Conservation (phyloP, 148 eudicot genomes). For the Rhododendron molle region DNA sequence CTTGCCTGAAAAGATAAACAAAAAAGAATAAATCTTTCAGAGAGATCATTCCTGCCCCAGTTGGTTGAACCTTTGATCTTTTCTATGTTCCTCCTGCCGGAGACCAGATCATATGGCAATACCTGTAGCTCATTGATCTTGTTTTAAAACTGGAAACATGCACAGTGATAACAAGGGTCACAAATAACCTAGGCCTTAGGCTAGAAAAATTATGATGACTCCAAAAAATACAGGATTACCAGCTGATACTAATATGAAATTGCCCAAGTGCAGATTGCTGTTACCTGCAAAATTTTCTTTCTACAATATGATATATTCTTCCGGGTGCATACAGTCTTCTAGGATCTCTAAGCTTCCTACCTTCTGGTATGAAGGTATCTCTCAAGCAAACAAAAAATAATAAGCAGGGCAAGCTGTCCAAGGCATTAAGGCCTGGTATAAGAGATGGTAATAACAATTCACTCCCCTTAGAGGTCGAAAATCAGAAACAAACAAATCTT, state of each 20-base stretch:
- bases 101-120: background rate
- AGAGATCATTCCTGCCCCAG: background rate
- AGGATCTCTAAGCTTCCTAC: constrained; percentile 73
- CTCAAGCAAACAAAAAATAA: constrained; percentile 76
- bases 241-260: background rate
- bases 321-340: constrained; percentile 95
- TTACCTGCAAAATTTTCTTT: constrained; percentile 93
- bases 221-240: background rate
- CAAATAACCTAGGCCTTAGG: background rate
- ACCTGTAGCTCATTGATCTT: background rate
- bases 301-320: constrained; percentile 89
- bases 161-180: background rate
- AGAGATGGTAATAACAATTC: constrained; percentile 32
- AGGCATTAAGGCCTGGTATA: constrained; percentile 57
- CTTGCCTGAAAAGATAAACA: background rate
- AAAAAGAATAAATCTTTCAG: background rate
- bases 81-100: background rate
- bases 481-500: background rate
- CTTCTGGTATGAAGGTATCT: constrained; percentile 86
- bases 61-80: background rate
- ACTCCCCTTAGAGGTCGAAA: constrained; percentile 23
- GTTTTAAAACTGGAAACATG: background rate
- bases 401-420: constrained; percentile 95
- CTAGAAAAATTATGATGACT: background rate
- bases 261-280: background rate